These are phyloP conservation scores for Candida coleopterorum DNA, from an alignment of 805 yeast species.

Conservation along the genomic window DNA sequence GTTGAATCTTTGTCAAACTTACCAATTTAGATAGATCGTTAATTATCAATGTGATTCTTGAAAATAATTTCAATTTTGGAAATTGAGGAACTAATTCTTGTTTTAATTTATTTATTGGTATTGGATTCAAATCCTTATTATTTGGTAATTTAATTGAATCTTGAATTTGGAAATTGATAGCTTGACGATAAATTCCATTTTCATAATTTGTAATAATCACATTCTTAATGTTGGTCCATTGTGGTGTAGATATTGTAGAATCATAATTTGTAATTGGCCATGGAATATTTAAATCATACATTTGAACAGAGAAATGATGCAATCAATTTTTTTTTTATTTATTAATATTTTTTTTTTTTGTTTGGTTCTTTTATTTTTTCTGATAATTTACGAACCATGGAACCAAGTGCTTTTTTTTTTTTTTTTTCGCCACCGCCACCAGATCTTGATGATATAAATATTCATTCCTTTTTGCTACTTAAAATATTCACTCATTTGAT, in stretches of 20 bases:
- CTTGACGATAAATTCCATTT: slow-evolving; percentile 72
- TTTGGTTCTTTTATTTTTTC: too few species aligned
- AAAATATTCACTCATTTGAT: too few species aligned
- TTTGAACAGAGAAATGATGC: too few species aligned
- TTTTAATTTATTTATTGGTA: slow-evolving; percentile 18
- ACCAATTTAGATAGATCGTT: slow-evolving; percentile 78
- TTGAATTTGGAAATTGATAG: slow-evolving; percentile 59
- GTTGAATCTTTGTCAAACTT: slow-evolving; percentile 44
- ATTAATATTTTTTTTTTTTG: too few species aligned
- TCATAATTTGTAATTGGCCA: slow-evolving; percentile 60
- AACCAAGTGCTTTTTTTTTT: background rate
- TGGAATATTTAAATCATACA: slow-evolving; percentile 63
- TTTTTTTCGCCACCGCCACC: slow-evolving; percentile 12
- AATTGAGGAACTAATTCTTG: slow-evolving; percentile 15
- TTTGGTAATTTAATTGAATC: slow-evolving; percentile 51
- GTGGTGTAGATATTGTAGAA: slow-evolving; percentile 35
- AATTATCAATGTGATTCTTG: slow-evolving; percentile 70
- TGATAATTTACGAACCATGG: background rate
- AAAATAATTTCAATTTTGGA: slow-evolving; percentile 43
- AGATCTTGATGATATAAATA: background rate
- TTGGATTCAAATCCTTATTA: slow-evolving; percentile 43
- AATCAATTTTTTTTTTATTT: background rate
- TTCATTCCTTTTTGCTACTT: background rate
- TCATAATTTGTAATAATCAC: slow-evolving; percentile 50
- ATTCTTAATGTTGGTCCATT: slow-evolving; percentile 42